These are phyloP conservation scores for Fusarium gaditjirri DNA, from an alignment of 2,329 filamentous ascomycete genomes.

Conservation along the genomic window DNA sequence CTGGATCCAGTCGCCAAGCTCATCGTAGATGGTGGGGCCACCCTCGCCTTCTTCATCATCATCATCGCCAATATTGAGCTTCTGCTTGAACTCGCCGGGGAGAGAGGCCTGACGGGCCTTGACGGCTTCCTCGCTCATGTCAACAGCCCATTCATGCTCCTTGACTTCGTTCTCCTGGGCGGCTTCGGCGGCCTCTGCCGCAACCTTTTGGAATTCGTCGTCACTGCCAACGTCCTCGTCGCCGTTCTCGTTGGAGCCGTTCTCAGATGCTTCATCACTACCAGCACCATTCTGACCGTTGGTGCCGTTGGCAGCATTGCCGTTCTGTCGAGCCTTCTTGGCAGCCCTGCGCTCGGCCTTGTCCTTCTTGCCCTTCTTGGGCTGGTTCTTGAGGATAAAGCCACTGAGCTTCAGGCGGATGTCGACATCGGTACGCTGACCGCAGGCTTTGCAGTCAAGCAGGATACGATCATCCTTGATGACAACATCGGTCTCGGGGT, in stretches of 20 bases:
- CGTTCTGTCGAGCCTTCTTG: slow-evolving; percentile 82
- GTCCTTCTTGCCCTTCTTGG: slow-evolving; percentile 96
- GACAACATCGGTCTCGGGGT: slow-evolving; percentile 95
- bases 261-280: slow-evolving; percentile 65
- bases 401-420: slow-evolving; percentile 94
- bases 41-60: slow-evolving; percentile 85
- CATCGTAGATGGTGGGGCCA: slow-evolving; percentile 83
- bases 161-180: slow-evolving; percentile 71
- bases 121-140: slow-evolving; percentile 95
- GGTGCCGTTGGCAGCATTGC: slow-evolving; percentile 59
- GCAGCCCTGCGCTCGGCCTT: slow-evolving; percentile 93
- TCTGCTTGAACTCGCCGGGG: slow-evolving; percentile 93
- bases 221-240: slow-evolving; percentile 81
- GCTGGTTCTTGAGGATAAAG: slow-evolving; percentile 96
- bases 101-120: slow-evolving; percentile 93
- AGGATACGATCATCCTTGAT: slow-evolving; percentile 94
- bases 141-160: slow-evolving; percentile 94
- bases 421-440: slow-evolving; percentile 91
- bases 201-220: slow-evolving; percentile 90
- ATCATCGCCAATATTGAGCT: slow-evolving; percentile 83
- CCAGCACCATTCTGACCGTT: slow-evolving; percentile 64
- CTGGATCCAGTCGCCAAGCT: slow-evolving; percentile 92
- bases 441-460: slow-evolving; percentile 98
- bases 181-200: slow-evolving; percentile 64
- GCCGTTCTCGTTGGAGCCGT: slow-evolving; percentile 61